Conservation (phyloP, 208 protist species). For the Trypanosoma brucei region DNA sequence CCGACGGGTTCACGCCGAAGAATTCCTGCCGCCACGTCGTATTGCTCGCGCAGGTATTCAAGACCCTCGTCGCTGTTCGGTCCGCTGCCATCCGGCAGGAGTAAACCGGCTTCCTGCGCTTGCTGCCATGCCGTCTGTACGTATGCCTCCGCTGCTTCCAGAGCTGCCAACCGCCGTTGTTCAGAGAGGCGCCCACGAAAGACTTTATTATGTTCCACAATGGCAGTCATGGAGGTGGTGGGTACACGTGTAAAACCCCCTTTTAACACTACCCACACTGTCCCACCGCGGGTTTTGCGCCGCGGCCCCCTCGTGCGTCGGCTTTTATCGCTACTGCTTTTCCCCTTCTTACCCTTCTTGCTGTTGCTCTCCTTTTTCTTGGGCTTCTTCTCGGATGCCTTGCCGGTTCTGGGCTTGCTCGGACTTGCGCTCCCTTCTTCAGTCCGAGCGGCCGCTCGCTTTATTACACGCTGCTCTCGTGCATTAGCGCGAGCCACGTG, state of each 20-base stretch:
- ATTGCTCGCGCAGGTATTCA: conserved; percentile 75
- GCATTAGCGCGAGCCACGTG: conserved; percentile 57
- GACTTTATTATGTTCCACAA: conserved; percentile 3
- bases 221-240: conserved; percentile 5
- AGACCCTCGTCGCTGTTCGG: conserved; percentile 42
- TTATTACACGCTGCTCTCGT: conserved; percentile 35
- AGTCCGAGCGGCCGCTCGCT: neutral
- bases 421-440: neutral
- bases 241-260: conserved; percentile 61
- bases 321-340: conserved; percentile 4
- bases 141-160: conserved; percentile 60
- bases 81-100: conserved; percentile 17
- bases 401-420: neutral
- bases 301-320: conserved; percentile 23
- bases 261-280: conserved; percentile 79
- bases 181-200: conserved; percentile 41
- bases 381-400: neutral
- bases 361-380: conserved; percentile 1
- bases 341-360: neutral
- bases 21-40: conserved; percentile 48
- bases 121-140: conserved; percentile 68
- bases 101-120: conserved; percentile 43
- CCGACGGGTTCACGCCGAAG: conserved; percentile 25
- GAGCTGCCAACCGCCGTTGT: conserved; percentile 32
- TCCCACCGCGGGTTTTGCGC: conserved; percentile 34